Evolutionary conservation across 805 yeast species (phyloP), one percentile per base, ranked within the genome.

Genomic region (Saturnispora serradocipensis): DNA sequence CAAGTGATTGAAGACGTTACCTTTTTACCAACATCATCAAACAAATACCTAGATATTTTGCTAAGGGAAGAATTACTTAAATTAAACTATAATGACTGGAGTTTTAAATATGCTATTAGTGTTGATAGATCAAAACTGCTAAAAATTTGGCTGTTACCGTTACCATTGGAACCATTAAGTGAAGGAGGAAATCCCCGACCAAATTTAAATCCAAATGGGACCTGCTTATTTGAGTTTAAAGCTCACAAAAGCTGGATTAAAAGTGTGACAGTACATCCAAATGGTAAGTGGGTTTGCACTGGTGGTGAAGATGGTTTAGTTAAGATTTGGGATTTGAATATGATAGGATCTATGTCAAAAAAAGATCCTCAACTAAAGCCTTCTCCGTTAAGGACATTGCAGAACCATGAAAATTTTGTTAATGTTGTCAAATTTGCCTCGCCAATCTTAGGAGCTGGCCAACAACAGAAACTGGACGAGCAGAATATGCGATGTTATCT

Each of bases 181-280:
- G 24, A 82, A 13, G 59, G 59, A 3, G 62, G 54, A 8, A 50
- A 53, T 7, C 67, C 77, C 5, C 43, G 52, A 42, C 86, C 88
- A 0, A 49, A 43, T 27, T 66, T 77, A 20, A 76, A 81, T 59
- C 80, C 86, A 1, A 78, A 81, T 46, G 91, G 86, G 2, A 74
- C 72, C 58, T 68, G 78, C 25, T 59, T 88, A 1, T 71, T 74
- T 24, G 80, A 81, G 18, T 67, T 88, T 10, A 60, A 68, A 6
- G 97, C 93, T 2, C 97, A 90, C 66, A 79, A 80, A 47, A 86
- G 93, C 9, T 90, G 98, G 98, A 85, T 91, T 1, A 78, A 84
- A 54, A 77, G 81, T 7, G 59, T 89, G 5, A 70, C 71, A 9
- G 67, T 85, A 46, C 96, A 88, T 66, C 95, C 96, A 1, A 80